phyloP scores from a whole-genome alignment of 192 early-diverging fungal genomes.

The Backusella circina region DNA sequence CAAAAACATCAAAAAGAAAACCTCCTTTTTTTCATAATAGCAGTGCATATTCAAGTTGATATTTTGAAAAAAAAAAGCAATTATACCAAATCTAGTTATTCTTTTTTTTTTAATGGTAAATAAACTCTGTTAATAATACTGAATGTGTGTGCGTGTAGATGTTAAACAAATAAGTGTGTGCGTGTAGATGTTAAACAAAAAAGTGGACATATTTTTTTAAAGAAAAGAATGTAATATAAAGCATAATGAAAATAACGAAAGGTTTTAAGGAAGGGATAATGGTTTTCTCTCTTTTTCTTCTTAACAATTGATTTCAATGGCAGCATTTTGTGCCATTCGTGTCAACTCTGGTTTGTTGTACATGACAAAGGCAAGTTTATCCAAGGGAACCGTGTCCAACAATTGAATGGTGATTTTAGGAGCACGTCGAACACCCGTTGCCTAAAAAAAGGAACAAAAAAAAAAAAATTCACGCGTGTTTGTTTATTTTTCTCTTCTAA shows the following conservation, averaged over 20 bases:
- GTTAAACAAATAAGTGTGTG: not conserved
- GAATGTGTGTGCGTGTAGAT: not conserved
- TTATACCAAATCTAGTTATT: not conserved
- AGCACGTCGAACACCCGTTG: slow-evolving; percentile 27
- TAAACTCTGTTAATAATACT: not conserved
- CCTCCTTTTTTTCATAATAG: not conserved
- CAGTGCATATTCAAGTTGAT: not conserved
- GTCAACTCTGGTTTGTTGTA: slow-evolving; percentile 9
- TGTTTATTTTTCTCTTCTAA: not conserved
- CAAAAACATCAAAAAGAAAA: not conserved
- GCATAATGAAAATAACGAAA: not conserved
- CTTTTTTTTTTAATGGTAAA: not conserved
- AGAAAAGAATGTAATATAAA: not conserved
- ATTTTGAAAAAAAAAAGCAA: not conserved
- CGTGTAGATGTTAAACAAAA: not conserved
- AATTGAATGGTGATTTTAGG: slow-evolving; percentile 38
- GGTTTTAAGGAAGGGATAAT: not conserved
- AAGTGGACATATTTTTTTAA: not conserved
- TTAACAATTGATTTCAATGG: not conserved
- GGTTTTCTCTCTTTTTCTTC: not conserved
- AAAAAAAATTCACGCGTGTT: not conserved
- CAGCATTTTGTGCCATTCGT: not conserved
- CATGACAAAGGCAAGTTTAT: slow-evolving; percentile 33
- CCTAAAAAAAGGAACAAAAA: slow-evolving; percentile 5
- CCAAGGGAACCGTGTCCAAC: slow-evolving; percentile 27